Evolutionary conservation across 129 eudicot genomes (phyloP).

Genomic region (Mikania micrantha): DNA sequence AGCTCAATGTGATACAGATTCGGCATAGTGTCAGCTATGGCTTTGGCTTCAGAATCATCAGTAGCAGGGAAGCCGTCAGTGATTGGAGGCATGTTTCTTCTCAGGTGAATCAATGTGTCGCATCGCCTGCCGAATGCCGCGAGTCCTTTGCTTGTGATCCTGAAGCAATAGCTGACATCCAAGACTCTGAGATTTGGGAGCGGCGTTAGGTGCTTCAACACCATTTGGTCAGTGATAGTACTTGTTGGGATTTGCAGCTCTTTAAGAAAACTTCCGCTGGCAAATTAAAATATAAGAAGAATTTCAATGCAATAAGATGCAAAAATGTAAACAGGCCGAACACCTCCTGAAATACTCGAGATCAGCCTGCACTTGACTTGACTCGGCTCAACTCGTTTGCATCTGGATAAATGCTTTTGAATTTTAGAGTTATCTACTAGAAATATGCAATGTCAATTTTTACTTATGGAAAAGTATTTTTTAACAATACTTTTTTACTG

Average conservation of each 20-base stretch:
- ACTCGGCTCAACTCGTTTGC: too few species aligned
- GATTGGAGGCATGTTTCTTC: slow-evolving; percentile 36
- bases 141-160: slow-evolving; percentile 30
- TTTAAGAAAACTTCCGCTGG: slow-evolving; percentile 34
- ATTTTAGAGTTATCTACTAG: too few species aligned
- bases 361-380: too few species aligned
- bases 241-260: slow-evolving; percentile 31
- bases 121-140: slow-evolving; percentile 37
- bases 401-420: too few species aligned
- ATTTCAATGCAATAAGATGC: too few species aligned
- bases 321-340: too few species aligned
- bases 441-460: too few species aligned
- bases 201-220: slow-evolving; percentile 26
- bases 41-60: slow-evolving; percentile 31
- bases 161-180: slow-evolving; percentile 32
- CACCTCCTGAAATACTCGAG: too few species aligned
- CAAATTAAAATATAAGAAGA: too few species aligned
- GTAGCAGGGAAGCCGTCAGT: not conserved
- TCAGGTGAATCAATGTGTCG: slow-evolving; percentile 24
- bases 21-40: slow-evolving; percentile 28
- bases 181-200: slow-evolving; percentile 25
- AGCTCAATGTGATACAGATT: slow-evolving; percentile 18
- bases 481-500: too few species aligned
- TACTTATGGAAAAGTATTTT: too few species aligned
- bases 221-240: slow-evolving; percentile 33